These are phyloP conservation scores for Asterophora parasitica DNA, from an alignment of 768 basidiomycete species.

Conservation along the genomic window DNA sequence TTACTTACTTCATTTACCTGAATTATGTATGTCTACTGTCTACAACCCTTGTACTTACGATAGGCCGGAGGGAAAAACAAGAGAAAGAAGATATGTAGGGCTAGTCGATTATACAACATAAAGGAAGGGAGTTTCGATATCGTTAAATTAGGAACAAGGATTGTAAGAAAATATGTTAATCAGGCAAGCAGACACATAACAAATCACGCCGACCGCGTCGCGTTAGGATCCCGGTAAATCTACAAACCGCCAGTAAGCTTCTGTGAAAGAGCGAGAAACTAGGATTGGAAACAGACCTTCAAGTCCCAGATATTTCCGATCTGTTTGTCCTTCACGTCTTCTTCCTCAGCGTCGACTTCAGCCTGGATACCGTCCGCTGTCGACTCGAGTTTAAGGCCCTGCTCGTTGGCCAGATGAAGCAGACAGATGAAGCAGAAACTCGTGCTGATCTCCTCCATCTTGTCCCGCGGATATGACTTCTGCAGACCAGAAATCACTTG, in stretches of 20 bases:
- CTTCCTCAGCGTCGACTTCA: conserved; percentile 31
- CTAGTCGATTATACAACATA: conserved; percentile 17
- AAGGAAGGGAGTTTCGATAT: conserved; percentile 7
- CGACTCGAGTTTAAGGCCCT: conserved; percentile 79
- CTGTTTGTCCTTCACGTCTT: conserved; percentile 30
- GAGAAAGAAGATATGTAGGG: conserved; percentile 3
- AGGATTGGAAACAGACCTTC: conserved; percentile 43
- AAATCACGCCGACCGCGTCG: conserved; percentile 32
- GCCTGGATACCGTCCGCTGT: conserved; percentile 29
- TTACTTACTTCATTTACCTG: no score
- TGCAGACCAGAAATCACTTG: conserved; percentile 81
- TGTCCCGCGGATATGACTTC: conserved; percentile 81
- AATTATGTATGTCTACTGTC: no score
- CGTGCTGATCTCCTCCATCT: conserved; percentile 97
- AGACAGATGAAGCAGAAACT: conserved; percentile 99
- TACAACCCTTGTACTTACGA: no score
- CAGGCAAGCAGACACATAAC: neutral
- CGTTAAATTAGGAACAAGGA: conserved; percentile 11
- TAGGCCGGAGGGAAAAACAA: neutral
- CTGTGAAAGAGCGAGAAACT: neutral
- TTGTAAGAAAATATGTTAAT: conserved; percentile 1
- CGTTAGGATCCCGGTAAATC: conserved; percentile 46
- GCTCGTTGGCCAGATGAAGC: conserved; percentile 94
- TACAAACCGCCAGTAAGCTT: conserved; percentile 17
- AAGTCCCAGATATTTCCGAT: conserved; percentile 74